These are phyloP conservation scores for Candida chauliodis DNA, from an alignment of 805 yeast species.

Conservation along the genomic window DNA sequence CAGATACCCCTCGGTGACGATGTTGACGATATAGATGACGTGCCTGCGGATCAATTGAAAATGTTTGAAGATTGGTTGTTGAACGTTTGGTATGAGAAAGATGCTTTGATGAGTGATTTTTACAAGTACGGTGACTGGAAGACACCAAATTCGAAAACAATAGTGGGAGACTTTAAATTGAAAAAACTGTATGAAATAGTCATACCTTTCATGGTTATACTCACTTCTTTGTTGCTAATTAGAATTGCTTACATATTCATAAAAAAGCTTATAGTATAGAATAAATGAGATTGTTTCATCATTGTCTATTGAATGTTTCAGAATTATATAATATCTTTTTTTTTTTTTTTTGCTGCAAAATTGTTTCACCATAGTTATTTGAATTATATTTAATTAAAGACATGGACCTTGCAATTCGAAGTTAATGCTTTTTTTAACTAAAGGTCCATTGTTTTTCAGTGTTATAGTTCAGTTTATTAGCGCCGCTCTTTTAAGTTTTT, in stretches of 20 bases:
- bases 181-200: conserved; percentile 16
- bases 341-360: too few relatives aligned
- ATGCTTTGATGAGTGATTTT: conserved; percentile 60
- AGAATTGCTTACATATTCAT: conserved; percentile 7
- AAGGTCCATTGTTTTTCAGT: conserved; percentile 21
- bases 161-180: conserved; percentile 23
- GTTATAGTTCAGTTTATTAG: conserved; percentile 44
- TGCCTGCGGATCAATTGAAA: conserved; percentile 37
- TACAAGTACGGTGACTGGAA: conserved; percentile 53
- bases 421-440: conserved; percentile 7
- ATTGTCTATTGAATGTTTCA: conserved; percentile 3
- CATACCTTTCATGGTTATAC: conserved; percentile 11
- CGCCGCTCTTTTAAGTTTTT: conserved; percentile 49
- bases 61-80: conserved; percentile 74
- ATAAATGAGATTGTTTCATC: too few relatives aligned
- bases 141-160: conserved; percentile 16
- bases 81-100: conserved; percentile 75
- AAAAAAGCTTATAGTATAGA: conserved; percentile 6
- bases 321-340: too few relatives aligned
- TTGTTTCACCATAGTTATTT: too few relatives aligned
- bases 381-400: too few relatives aligned
- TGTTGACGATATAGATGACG: conserved; percentile 38
- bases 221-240: conserved; percentile 7
- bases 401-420: too few relatives aligned
- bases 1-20: conserved; percentile 60